Percentiles rank a stretch among this genome's conserved stretches.
These are phyloP conservation scores for Pleomassaria siparia DNA, from an alignment of 2,329 filamentous ascomycete genomes.

Conservation along the genomic window DNA sequence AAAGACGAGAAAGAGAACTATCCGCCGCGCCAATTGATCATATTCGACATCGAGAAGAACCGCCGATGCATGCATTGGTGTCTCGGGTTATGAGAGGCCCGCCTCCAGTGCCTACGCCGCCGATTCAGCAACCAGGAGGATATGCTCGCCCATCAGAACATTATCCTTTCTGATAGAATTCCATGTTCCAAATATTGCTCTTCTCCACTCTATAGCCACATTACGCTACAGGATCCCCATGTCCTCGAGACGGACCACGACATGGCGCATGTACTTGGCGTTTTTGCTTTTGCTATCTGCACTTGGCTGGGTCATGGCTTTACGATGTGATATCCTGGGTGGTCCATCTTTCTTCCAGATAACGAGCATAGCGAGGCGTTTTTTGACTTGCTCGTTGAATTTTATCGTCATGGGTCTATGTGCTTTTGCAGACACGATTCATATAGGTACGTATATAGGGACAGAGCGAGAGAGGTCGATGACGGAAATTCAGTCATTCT, in stretches of 20 bases:
- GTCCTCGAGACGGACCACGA: constrained; percentile 1
- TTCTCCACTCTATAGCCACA: background rate
- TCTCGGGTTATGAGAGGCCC: constrained; percentile 30
- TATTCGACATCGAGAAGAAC: constrained; percentile 19
- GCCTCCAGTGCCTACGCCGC: constrained; percentile 39
- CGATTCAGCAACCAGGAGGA: constrained; percentile 32
- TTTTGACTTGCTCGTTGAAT: background rate
- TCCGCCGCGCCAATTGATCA: constrained; percentile 22
- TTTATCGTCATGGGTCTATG: no score
- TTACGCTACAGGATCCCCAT: background rate
- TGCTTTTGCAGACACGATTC: no score
- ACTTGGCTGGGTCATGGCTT: constrained; percentile 1
- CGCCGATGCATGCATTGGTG: constrained; percentile 18
- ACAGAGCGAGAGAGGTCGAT: no score
- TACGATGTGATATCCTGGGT: constrained; percentile 5
- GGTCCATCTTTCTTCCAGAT: constrained; percentile 7
- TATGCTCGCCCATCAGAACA: constrained; percentile 27
- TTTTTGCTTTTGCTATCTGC: constrained; percentile 7
- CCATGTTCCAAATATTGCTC: background rate
- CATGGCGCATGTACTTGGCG: constrained; percentile 15
- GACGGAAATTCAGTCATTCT: no score
- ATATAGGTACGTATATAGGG: no score
- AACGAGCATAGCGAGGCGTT: constrained; percentile 34
- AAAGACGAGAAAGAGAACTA: constrained; percentile 33
- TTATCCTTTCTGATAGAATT: constrained; percentile 10